Evolutionary conservation across 2,329 filamentous ascomycete genomes (phyloP).

Genomic region (Pseudogymnoascus sp.): DNA sequence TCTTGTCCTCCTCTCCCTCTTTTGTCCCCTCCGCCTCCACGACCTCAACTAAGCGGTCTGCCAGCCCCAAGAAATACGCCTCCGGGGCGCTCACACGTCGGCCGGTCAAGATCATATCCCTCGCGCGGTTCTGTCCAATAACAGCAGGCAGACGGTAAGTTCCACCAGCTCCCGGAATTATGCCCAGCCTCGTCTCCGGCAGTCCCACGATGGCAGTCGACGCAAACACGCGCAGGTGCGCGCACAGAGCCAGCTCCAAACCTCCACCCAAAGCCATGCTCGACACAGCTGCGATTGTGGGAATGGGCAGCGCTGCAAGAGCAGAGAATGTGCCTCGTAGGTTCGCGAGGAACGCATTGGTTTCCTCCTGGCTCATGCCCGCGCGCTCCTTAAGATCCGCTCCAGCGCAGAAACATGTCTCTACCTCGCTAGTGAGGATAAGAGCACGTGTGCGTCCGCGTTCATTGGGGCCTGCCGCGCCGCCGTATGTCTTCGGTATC

Average conservation of each 20-base stretch:
- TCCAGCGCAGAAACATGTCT: constrained; percentile 85
- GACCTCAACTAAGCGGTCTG: constrained; percentile 83
- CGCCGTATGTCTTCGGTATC: constrained; percentile 37
- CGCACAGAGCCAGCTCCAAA: constrained; percentile 84
- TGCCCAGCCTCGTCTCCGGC: constrained; percentile 87
- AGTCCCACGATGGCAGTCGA: constrained; percentile 74
- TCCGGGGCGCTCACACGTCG: constrained; percentile 77
- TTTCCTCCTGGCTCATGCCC: constrained; percentile 74
- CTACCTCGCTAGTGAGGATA: constrained; percentile 77
- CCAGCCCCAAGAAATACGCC: constrained; percentile 85
- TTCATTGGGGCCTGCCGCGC: constrained; percentile 39
- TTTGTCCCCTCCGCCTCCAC: constrained; percentile 45
- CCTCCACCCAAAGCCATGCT: constrained; percentile 87
- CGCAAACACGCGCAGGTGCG: constrained; percentile 80
- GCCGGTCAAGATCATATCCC: constrained; percentile 85
- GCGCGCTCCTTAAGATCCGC: constrained; percentile 88
- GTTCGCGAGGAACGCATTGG: constrained; percentile 66
- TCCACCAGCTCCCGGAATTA: constrained; percentile 90
- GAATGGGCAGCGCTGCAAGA: constrained; percentile 72
- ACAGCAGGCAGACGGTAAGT: constrained; percentile 80
- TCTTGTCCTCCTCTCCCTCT: constrained; percentile 37
- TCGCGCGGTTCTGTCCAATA: constrained; percentile 73
- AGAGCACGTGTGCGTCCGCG: constrained; percentile 67
- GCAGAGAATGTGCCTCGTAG: constrained; percentile 71
- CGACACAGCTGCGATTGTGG: constrained; percentile 82